Evolutionary conservation across 73 alveolate species (phyloP), one percentile per base, ranked within the genome.

Genomic region (Tetrahymena thermophila): DNA sequence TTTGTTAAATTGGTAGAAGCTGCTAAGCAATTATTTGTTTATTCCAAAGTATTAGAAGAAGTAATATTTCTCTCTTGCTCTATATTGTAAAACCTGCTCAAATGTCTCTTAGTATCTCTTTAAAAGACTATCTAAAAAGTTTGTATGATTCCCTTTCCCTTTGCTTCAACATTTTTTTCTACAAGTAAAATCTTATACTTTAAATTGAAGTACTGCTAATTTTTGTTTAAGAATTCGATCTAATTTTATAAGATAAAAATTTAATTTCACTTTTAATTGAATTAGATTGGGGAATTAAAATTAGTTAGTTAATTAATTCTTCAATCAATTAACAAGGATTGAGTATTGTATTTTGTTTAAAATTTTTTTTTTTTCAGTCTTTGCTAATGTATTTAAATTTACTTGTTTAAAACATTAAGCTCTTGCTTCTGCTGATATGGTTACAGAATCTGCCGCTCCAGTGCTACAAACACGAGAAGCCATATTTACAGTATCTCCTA

Each of bases 401-500:
- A 71, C 89, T 71, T 71, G 89, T 31, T 94, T 94, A 14, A 42
- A 38, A 34, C 93, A 94, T 40, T 94, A 23, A 4, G 40, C 94
- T 43, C 85, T 85, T 1, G 96, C 96, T 84, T 94, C 58, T 9
- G 56, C 28, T 85, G 95, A 85, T 11, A 94, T 11, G 40, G 96
- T 94, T 25, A 94, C 93, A 28, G 93, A n/a, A 10, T 94, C 96
- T n/a, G 93, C 94, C 85, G 94, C 95, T 40, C 99, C 97, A 56
- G 98, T 97, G 21, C 99, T 96, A 85, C 99, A 97, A 97, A 99
- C 98, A 96, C 99, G 96, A 93, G 99, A 96, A 16, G 99, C 98
- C 56, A 98, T 98, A 95, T 98, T 98, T 4, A 98, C 99, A n/a
- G 99, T 98, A 96, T 98, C 99, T 15, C 99, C 99, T 40, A 99